Evolutionary conservation across 257 asterid species (phyloP), one percentile per base, ranked within the genome.

Genomic region (Dorcoceras hygrometricum): DNA sequence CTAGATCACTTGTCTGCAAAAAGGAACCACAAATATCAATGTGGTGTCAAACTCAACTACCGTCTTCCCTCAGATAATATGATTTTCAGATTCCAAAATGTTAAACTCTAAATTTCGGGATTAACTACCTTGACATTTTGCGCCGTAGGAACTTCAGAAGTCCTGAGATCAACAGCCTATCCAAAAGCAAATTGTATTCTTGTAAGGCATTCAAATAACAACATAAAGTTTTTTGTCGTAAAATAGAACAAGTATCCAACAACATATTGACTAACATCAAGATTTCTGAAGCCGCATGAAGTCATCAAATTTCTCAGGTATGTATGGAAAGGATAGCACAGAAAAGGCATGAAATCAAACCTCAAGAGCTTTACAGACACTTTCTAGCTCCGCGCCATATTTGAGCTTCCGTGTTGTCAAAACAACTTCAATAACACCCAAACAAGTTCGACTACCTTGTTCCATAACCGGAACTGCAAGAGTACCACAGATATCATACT

Each of bases 361-460:
- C 99, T 93, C 77, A 32, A 93, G 99, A 76, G 99, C 97, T 77
- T 81, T 75, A 84, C 96, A 86, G 78, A 90, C 95, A 34, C 85
- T 85, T 67, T 90, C 97, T 51, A 93, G 90, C 71, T 93, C 97
- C 0, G 83, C 84, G 2, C 89, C 83, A 36, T 93, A 93, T 53
- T 88, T 89, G 78, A 82, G 78, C 97, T 90, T 93, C 78, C 75
- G 95, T 20, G 77, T 82, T 66, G 96, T 90, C 80, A 85, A 73
- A 65, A 93, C 86, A 74, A 90, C 95, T 75, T 93, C 97, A 24
- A 93, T 85, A 26, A 93, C 96, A 29, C 97, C 99, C 83, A 93
- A 76, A 75, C 99, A 93, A 65, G 59, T 80, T n/a, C 63, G 73
- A 67, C 89, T 84, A 14, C 94, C 96, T 68, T 83, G 89, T 73